A percentile compares a stretch with the other conserved stretches of the same genome.
Evolutionary conservation across 495 filamentous ascomycete genomes (phyloP).

Genomic region (Talaromyces ruber): DNA sequence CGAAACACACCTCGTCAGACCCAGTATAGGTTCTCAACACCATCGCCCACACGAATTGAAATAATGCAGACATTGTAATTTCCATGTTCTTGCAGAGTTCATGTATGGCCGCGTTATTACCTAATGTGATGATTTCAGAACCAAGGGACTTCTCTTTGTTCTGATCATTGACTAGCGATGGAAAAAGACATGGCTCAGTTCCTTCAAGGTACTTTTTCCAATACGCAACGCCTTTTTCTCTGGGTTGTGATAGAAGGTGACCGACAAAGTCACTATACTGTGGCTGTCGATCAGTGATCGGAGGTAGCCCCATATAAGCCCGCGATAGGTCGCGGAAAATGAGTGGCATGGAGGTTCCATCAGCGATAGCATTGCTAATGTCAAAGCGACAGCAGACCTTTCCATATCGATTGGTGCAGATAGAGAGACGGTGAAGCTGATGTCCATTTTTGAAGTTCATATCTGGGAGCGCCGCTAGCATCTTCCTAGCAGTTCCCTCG

Average conservation of each 20-base stretch:
- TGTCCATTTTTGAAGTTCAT: conserved; percentile 10
- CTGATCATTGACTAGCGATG: conserved; percentile 21
- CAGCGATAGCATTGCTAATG: conserved; percentile 33
- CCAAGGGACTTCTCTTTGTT: conserved; percentile 1
- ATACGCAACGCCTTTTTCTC: conserved; percentile 25
- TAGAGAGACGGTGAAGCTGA: conserved; percentile 29
- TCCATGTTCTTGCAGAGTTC: conserved; percentile 22
- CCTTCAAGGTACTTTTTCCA: conserved; percentile 44
- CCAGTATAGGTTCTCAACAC: conserved; percentile 45
- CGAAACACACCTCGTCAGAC: conserved; percentile 47
- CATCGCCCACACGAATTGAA: conserved; percentile 47
- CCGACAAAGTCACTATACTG: conserved; percentile 36
- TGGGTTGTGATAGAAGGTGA: conserved; percentile 21
- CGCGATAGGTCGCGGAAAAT: conserved; percentile 15
- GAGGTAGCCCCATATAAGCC: conserved; percentile 8
- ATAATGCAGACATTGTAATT: conserved; percentile 21
- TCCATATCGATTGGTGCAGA: conserved; percentile 14
- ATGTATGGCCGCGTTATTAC: conserved; percentile 14
- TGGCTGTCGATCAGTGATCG: not conserved
- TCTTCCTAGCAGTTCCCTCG: conserved; percentile 5
- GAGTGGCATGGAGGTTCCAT: conserved; percentile 22
- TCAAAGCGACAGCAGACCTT: conserved; percentile 28
- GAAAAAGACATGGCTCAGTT: conserved; percentile 48
- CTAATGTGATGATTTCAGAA: conserved; percentile 8
- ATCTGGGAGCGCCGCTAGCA: conserved; percentile 2